Evolutionary conservation across 225 moss, liverwort and hornwort genomes (phyloP), one percentile per base, ranked within the genome.

Genomic region (Polytrichum formosum): DNA sequence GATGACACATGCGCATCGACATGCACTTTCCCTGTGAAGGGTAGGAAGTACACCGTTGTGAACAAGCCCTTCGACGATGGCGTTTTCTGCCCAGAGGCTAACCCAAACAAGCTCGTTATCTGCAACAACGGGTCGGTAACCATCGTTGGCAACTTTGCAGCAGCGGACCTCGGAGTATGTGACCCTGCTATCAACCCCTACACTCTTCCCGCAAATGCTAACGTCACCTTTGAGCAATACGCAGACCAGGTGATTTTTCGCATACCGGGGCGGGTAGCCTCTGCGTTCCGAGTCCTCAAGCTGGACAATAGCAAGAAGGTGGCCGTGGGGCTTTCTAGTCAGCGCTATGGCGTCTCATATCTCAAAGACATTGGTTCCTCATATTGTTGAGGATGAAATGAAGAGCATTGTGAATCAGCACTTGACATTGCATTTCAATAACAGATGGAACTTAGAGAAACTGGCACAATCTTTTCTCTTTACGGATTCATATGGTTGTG

Each of bases 61-160:
- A 61, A 61, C 61, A 61, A 61, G 22, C 61, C 61, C 26, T 61
- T 61, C 61, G 61, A 26, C 9, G 22, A 22, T 61, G 61, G 61
- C 21, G 61, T 0, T 22, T 61, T 61, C 61, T 61, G 61, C 26
- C 61, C 61, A 2, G 61, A 61, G 22, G 61, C 61, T 2, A 0
- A 22, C 61, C 61, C 61, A 16, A 61, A 61, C 61, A 22, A 22
- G 23, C 23, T 61, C 19, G n/a, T 61, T 19, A 61, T 26, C 46
- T 46, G 46, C 46, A 46, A 46, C 46, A 56, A 6, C 7, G 18
- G 58, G n/a, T 53, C 55, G 63, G 75, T 70, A 56, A 62, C 21
- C 29, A 83, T 83, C 33, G 56, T 79, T 30, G 82, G 82, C 53
- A 67, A 79, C 73, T 79, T 83, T 18, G 70, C 61, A 1, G 79